Base-by-base conservation (phyloP, 805 yeast species). In the Jamesozyma rosinii region DNA sequence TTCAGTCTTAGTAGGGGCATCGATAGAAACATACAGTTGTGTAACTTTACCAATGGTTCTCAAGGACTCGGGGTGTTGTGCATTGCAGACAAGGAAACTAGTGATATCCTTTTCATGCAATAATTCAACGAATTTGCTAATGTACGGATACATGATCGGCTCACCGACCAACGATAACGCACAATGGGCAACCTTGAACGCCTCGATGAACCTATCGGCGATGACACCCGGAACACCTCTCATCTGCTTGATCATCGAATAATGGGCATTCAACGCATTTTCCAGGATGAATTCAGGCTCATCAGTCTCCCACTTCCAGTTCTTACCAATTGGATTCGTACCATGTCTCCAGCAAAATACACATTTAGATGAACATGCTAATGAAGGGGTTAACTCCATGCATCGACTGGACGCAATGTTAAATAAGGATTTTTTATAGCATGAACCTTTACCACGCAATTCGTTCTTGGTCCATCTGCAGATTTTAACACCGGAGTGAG, bases 311-410 rank as follows among this genome's bases (percentile, higher is more conserved):
- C 97, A 88, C 55, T 96, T 71, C 97, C 97, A 88, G 47, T 82
- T 81, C 24, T 95, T 88, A 15, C 95, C 95, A 1, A 89, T 96
- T 0, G 97, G 97, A 57, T 88, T 89, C 2, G 96, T 88, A 39
- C 97, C 97, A 63, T 88, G 97, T 61, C 97, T 76, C 97, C 97
- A 88, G 66, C 97, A 88, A 58, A 88, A 88, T 4, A 89, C 96
- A 72, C 97, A 88, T 61, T 88, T 88, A 59, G 88, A 88, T 4
- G 96, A 86, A 63, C 97, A 88, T 6, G 95, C 90, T 46, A 88
- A 69, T 1, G 95, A 82, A 1, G 97, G 97, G 0, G 97, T 88
- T 2, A 96, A 78, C 60, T 88, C 97, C 97, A 88, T 88, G 65
- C 97, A 88, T 44, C 90, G 68, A 65, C 90, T 96, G 2, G 94